Evolutionary conservation across 257 asterid genomes (phyloP), one percentile per base, ranked within the genome.

Genomic region (Solanum sitiens): DNA sequence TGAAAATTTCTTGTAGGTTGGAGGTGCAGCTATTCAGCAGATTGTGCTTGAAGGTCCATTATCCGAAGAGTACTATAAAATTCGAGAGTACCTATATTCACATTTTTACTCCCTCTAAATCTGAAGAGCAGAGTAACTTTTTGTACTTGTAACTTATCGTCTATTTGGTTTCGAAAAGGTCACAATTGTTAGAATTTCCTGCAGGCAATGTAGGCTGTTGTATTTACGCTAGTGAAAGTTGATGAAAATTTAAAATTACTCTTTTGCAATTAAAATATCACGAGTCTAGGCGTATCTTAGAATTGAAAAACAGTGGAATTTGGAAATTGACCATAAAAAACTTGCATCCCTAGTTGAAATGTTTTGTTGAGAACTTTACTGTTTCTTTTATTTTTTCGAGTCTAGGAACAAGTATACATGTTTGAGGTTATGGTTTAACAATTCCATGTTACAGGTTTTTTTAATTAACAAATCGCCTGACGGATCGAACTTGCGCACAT

Each of bases 21-120:
- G 95, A 83, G 98, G 94, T 86, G 93, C 93, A 18, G 90, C 93
- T 61, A 92, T 93, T 79, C 99, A 95, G 91, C 98, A 97, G 83
- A 94, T 97, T 86, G 86, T 97, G 91, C 98, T 97, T 40, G 99
- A 97, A 92, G 99, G 99, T 40, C 99, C 99, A 23, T 92, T 97
- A 80, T 92, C 99, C 1, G 98, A 94, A 86, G 99, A 97, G 91
- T 97, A 95, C 91, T 97, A 95, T 91, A 91, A 92, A 87, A 93
- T 95, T 61, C 92, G 98, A 76, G 98, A 93, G 37, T 94, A 95
- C 89, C 92, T 97, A 1, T 95, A 95, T 86, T 94, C 98, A 56
- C 99, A 97, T 65, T 97, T 95, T 88, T 94, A 95, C 88, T 90
- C 98, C 40, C 96, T 96, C 82, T 97, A 93, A 59, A 92, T 72